Evolutionary conservation across 331 rosid species (phyloP), one percentile per base, ranked within the genome.

Genomic region (Rhamnella rubrinervis): DNA sequence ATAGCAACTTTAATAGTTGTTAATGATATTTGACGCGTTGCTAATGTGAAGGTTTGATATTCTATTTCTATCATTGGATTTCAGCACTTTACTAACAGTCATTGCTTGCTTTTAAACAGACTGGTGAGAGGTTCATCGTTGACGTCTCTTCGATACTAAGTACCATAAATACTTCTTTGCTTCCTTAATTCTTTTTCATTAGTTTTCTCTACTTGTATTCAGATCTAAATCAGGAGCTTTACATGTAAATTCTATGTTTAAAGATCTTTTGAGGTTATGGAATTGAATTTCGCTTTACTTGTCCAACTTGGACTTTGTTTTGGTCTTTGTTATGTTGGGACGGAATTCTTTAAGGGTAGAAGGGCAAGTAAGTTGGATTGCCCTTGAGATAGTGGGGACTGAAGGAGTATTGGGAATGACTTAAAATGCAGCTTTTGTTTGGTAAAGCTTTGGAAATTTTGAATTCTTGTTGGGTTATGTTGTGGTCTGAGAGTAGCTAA

Each of bases 391-490:
- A 49, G 55, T 71, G 56, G 63, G 63, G 64, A 39, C 64, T 39
- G 13, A 55, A 41, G 38, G 16, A 51, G 26, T n/a, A 37, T 38
- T 14, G 21, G 61, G 39, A 50, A 39, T 6, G 62, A 61, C 62
- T 35, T 15, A 68, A 68, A 47, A 68, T 55, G 41, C 13, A 55
- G 64, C 73, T 68, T 23, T 68, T 56, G 55, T 55, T 26, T 39
- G 53, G 55, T 56, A 39, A 26, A 57, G n/a, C 21, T 52, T 52
- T 18, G 52, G 56, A 41, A 68, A 59, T 46, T 14, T 6, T 61
- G 31, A 39, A 19, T 37, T 69, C 65, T 31, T 38, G 53, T 47
- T 63, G 65, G 73, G 47, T 46, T 61, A 28, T 38, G 49, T 20
- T 16, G 55, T 61, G 23, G 49, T 44, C 49, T 10, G 49, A 44